Base-by-base conservation (phyloP, 2,329 filamentous ascomycete genomes). In the Thelonectria rubi region DNA sequence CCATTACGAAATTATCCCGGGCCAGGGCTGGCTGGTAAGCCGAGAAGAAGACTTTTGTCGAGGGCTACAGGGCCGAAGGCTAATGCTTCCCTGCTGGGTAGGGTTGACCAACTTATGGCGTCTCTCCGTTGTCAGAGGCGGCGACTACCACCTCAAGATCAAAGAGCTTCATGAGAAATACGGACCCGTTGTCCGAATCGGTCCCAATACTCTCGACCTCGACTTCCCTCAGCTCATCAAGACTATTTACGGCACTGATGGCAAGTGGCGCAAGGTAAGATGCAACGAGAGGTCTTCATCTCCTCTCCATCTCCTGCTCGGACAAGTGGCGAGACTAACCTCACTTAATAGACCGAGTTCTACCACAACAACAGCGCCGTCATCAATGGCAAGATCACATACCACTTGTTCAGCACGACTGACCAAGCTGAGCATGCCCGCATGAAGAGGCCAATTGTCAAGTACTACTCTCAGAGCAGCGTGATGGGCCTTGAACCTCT, bases 161-260 rank as follows among this genome's bases (percentile, higher is more conserved):
- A 71, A 76, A 26, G 63, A 72, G 17, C 70, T 80, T 6, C 78
- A 80, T 49, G 66, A 74, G 5, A 73, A 75, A 52, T 75, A 80
- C 60, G 79, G 79, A 0, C 77, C 77, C 0, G 72, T 79, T 8
- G 76, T 81, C 4, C 75, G 76, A 4, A 75, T 80, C 15, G 77
- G 72, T 1, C 79, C 79, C 7, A 79, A 80, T 54, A 60, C 75
- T 9, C 52, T 80, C 1, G 74, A 76, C 34, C 63, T 80, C 5
- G 74, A 78, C 55, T 65, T 72, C 1, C 77, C 78, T 2, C 72
- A 75, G 17, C 56, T 79, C 60, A 72, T 76, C 56, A 76, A 75
- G 55, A 74, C 72, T 0, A 60, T 80, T 10, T 80, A 79, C 48
- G 73, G 69, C 18, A 74, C 71, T 12, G 72, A 76, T 26, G 68